Conservation (phyloP, 352 stramenopile species). For the Phytophthora uliginosa region DNA sequence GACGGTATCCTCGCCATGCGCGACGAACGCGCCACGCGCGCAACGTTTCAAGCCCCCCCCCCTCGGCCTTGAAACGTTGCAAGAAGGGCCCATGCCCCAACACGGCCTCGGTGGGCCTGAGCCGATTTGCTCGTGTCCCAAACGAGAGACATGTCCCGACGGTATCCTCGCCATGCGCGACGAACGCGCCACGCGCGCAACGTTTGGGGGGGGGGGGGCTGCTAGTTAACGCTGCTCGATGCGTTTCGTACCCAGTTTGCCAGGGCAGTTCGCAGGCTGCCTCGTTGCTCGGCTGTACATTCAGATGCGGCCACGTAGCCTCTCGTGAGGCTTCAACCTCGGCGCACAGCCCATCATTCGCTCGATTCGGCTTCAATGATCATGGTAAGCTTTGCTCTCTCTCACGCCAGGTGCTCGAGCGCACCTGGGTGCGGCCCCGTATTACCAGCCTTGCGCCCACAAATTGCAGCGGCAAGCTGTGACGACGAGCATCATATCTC, state of each 20-base stretch:
- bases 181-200: slow-evolving; percentile 18
- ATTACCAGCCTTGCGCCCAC: neutral
- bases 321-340: neutral
- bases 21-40: slow-evolving; percentile 25
- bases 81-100: too few relatives aligned
- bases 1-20: slow-evolving; percentile 15
- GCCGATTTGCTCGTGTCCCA: slow-evolving; percentile 89
- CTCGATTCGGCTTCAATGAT: neutral
- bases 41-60: too few relatives aligned
- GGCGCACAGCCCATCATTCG: neutral
- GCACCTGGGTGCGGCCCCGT: neutral
- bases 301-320: neutral
- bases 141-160: slow-evolving; percentile 30
- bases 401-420: neutral
- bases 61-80: too few relatives aligned
- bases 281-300: neutral
- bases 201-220: too few relatives aligned
- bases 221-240: neutral
- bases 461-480: neutral
- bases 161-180: slow-evolving; percentile 21
- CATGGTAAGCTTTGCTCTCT: neutral
- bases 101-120: slow-evolving; percentile 40
- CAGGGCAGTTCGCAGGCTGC: neutral
- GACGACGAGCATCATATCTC: neutral
- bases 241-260: neutral